Percentiles rank a stretch among this genome's conserved stretches.
Conservation (phyloP, 495 filamentous ascomycete species). For the Ascodesmis nigricans region DNA sequence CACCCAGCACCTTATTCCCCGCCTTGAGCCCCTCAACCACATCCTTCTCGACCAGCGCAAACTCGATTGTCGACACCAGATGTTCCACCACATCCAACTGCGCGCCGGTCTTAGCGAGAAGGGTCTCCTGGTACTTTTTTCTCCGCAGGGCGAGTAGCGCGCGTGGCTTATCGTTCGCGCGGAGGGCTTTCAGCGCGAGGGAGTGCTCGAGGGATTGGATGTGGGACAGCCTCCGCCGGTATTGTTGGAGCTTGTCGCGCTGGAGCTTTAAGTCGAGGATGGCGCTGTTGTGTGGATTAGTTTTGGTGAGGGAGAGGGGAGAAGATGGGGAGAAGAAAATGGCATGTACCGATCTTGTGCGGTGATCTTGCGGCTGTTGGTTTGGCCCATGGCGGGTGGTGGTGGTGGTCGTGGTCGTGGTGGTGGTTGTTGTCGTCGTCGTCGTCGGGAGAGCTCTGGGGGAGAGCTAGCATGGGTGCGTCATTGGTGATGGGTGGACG, state of each 20-base stretch:
- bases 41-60: conserved; percentile 86
- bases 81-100: conserved; percentile 78
- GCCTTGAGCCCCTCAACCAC: conserved; percentile 80
- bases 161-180: conserved; percentile 46
- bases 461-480: too few relatives aligned
- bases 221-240: conserved; percentile 66
- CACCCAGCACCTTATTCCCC: conserved; percentile 67
- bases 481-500: too few relatives aligned
- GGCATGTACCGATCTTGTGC: conserved; percentile 15
- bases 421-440: too few relatives aligned
- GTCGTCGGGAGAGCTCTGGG: too few relatives aligned
- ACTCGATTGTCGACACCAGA: conserved; percentile 62
- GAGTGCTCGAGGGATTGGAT: conserved; percentile 65
- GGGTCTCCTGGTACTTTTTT: conserved; percentile 89
- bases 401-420: too few relatives aligned
- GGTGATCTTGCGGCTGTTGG: conserved; percentile 12
- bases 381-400: conserved; percentile 10
- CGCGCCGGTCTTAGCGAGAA: conserved; percentile 71
- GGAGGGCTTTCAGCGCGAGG: conserved; percentile 62
- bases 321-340: neutral
- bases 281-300: conserved; percentile 32
- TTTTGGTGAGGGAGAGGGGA: conserved; percentile 25
- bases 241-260: conserved; percentile 86
- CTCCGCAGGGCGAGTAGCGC: conserved; percentile 77
- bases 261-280: conserved; percentile 95